phyloP scores from a whole-genome alignment of 805 yeast species.

The Saccharomycopsis amapae region DNA sequence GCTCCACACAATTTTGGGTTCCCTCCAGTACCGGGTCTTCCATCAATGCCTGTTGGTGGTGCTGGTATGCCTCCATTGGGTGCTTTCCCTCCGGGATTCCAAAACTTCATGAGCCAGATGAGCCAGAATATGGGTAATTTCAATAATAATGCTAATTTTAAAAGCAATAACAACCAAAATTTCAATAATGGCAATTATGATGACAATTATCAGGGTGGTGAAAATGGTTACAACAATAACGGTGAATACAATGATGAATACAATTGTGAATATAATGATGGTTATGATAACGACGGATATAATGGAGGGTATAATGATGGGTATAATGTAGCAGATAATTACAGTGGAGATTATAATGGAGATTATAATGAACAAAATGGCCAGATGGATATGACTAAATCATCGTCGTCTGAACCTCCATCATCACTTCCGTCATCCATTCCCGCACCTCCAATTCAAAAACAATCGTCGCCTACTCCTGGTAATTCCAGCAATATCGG shows the following conservation, averaged over 20 bases:
- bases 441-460: no score
- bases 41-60: conserved; percentile 26
- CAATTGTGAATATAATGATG: neutral
- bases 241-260: neutral
- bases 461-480: no score
- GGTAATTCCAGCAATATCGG: no score
- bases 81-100: neutral
- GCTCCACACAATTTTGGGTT: conserved; percentile 1
- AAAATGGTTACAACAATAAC: conserved; percentile 2
- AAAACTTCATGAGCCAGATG: conserved; percentile 4
- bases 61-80: conserved; percentile 9
- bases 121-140: conserved; percentile 1
- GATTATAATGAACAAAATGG: no score
- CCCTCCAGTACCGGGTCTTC: conserved; percentile 21
- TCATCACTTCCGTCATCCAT: no score
- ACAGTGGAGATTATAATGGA: neutral
- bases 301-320: neutral
- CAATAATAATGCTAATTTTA: neutral
- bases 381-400: no score
- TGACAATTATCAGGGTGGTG: neutral
- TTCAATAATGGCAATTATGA: neutral
- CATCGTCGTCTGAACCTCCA: no score
- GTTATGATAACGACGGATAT: neutral
- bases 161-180: neutral
- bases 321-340: neutral